Percentiles rank a stretch among this genome's conserved stretches.
These are phyloP conservation scores for Aspergillus sclerotioniger DNA, from an alignment of 495 filamentous ascomycete genomes.

Conservation along the genomic window DNA sequence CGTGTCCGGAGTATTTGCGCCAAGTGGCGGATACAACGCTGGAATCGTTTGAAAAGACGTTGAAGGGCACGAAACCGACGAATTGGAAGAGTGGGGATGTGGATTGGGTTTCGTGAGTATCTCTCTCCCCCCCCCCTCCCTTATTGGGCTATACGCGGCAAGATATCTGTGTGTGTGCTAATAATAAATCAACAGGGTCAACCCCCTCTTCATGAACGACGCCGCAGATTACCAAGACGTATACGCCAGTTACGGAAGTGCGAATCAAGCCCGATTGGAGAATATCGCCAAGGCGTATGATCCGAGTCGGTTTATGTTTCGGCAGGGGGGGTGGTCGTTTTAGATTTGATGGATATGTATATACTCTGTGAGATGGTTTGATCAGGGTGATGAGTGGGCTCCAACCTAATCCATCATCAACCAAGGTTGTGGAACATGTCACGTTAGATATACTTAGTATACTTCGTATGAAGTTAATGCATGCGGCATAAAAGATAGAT, in stretches of 20 bases:
- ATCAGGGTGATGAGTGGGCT: no score
- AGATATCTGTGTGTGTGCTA: no score
- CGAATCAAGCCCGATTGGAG: constrained; percentile 22
- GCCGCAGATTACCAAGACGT: constrained; percentile 30
- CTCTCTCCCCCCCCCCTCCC: neutral
- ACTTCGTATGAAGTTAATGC: no score
- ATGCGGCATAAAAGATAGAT: no score
- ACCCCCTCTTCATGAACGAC: constrained; percentile 28
- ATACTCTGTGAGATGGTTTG: no score
- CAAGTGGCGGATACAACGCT: constrained; percentile 6
- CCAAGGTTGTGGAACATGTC: no score
- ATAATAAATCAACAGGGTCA: neutral
- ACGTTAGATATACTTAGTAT: no score
- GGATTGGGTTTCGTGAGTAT: constrained; percentile 10
- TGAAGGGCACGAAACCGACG: constrained; percentile 4
- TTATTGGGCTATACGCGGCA: no score
- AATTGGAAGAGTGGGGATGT: constrained; percentile 12
- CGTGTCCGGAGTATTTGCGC: constrained; percentile 7
- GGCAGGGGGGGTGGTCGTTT: constrained; percentile 11
- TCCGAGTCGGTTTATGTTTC: constrained; percentile 19
- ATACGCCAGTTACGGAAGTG: constrained; percentile 32
- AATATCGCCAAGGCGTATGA: constrained; percentile 33
- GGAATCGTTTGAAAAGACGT: neutral
- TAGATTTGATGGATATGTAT: no score
- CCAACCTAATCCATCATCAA: no score